phyloP scores from a whole-genome alignment of 192 early-diverging fungal genomes.

The Podochytrium sp. region DNA sequence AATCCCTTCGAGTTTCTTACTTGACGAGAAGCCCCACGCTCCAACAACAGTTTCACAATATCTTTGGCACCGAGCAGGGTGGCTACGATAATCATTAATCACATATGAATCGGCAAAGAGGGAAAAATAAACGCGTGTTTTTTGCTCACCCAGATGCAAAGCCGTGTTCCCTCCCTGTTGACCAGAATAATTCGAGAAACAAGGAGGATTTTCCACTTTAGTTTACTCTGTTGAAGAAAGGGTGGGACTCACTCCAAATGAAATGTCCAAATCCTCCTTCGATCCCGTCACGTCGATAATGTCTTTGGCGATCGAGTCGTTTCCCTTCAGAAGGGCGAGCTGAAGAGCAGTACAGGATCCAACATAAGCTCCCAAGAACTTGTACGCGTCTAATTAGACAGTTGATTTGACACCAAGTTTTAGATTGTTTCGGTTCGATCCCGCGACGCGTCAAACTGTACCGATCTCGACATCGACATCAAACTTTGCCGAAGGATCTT shows the following conservation, averaged over 20 bases:
- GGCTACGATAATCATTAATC: conserved; percentile 43
- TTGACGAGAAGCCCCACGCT: conserved; percentile 62
- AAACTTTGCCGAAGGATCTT: conserved; percentile 44
- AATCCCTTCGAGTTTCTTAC: conserved; percentile 68
- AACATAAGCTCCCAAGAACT: conserved; percentile 69
- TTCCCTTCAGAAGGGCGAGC: conserved; percentile 62
- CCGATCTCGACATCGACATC: conserved; percentile 48
- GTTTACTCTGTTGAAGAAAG: background rate
- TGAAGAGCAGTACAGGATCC: conserved; percentile 67
- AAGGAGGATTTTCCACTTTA: background rate
- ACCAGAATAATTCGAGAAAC: background rate
- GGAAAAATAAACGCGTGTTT: too few species aligned
- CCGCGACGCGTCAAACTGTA: too few species aligned
- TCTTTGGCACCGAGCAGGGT: conserved; percentile 61
- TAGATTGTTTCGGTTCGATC: too few species aligned
- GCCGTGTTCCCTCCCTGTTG: conserved; percentile 71
- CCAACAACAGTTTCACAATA: conserved; percentile 62
- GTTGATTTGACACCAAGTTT: background rate
- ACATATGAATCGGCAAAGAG: too few species aligned
- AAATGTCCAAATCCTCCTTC: conserved; percentile 68
- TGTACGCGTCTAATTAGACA: conserved; percentile 55
- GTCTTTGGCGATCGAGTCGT: conserved; percentile 66
- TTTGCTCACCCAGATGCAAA: conserved; percentile 64
- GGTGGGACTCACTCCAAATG: conserved; percentile 57
- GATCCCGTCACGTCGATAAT: conserved; percentile 70